Base-by-base conservation (phyloP, 805 yeast species). In the Ogataea polymorpha region DNA sequence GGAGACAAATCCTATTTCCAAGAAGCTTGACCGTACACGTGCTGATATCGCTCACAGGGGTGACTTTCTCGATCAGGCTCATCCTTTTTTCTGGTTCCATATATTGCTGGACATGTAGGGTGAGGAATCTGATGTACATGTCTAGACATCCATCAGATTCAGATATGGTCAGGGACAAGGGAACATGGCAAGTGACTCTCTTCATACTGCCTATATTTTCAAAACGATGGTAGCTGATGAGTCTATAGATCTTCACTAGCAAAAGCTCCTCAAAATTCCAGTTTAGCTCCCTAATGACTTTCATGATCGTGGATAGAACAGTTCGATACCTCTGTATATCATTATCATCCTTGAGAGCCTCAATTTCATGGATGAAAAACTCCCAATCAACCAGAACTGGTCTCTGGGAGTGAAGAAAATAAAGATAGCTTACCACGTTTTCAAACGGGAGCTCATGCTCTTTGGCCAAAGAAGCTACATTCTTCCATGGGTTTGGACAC, bases 231-330 rank as follows among this genome's bases (percentile, higher is more conserved):
- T 51, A 51, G 15, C 62, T 52, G 23, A 61, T 23, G 16, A 58
- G 35, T 24, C 59, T 39, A 32, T 60, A 62, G 15, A 61, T 46
- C 32, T 51, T 59, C 11, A 62, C 37, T 11, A 62, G 27, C 3
- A 62, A 33, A n/a, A 55, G 53, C 25, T 62, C 64, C 24, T 61
- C 65, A 28, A 62, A 39, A 6, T 49, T 48, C 66, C 66, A 62
- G 0, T 42, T 25, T 3, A 61, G 37, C 26, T 59, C 62, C 3
- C 28, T 31, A 16, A 54, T 48, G 1, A 62, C 26, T 24, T 46
- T 50, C 34, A 49, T 44, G 8, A 62, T 36, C 2, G 56, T 38
- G 0, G 40, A 25, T 18, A 62, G 51, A 2, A 55, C 33, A 13
- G 29, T 9, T 14, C 41, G 53, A 44, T 58, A 52, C 13, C 17